Base-by-base conservation (phyloP, 73 alveolate species). In the Paramecium biaurelia region DNA sequence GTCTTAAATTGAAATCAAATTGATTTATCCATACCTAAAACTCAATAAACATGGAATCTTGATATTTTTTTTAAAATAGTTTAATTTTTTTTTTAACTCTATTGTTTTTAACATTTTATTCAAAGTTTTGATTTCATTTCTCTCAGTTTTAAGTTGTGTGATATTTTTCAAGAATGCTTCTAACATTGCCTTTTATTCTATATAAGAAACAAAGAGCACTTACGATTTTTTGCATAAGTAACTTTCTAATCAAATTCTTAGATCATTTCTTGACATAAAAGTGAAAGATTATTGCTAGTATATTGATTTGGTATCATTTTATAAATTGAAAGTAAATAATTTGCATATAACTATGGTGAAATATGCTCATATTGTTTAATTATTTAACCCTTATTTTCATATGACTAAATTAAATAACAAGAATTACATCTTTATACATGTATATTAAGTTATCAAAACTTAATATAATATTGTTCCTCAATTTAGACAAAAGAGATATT, bases 261-360 rank as follows among this genome's bases (percentile, higher is more conserved):
- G 18, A 38, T 26, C 74, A 42, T 79, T 79, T 79, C 90, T 23
- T 14, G 24, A 21, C 76, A 79, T 47, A 79, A 34, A 10, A 43
- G 72, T 5, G 45, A 30, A 15, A 79, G 43, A 79, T 79, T 42
- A 47, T 79, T 79, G 18, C 76, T 79, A 45, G 49, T 79, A 8
- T 79, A 79, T 23, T 79, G 30, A 38, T 20, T 41, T 2, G 90
- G 76, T 0, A 79, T 79, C 90, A 42, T 79, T 42, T 79, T 79
- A 47, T 79, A 42, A 8, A 79, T 79, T 5, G 90, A 79, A 1
- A 79, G n/a, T 12, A 79, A 45, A 79, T 79, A 79, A 42, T 79
- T 79, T 5, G 90, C 90, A 42, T 79, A 79, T 41, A 79, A 42
- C 14, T 79, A 45, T 20, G 90, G 74, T 12, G 56, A 79, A 14